phyloP scores from a whole-genome alignment of 2,329 filamentous ascomycete genomes.

The Huntiella bhutanensis region DNA sequence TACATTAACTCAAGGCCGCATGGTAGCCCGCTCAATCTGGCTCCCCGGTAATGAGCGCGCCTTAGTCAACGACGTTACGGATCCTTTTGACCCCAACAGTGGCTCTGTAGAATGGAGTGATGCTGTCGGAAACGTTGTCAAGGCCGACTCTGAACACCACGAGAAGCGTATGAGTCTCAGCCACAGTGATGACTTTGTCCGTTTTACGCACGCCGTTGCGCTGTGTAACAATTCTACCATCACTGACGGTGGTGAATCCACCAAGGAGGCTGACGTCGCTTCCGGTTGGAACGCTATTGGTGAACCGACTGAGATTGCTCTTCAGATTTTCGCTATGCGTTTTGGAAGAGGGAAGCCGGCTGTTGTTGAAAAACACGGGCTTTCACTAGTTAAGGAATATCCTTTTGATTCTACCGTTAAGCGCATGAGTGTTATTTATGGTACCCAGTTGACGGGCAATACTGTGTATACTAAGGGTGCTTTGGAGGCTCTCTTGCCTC shows the following conservation, averaged over 20 bases:
- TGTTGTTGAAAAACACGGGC: conserved; percentile 20
- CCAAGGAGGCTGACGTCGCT: conserved; percentile 7
- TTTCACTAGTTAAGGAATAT: conserved; percentile 40
- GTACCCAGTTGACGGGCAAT: conserved; percentile 18
- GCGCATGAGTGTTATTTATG: conserved; percentile 54
- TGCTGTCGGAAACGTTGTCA: conserved; percentile 14
- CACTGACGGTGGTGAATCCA: conserved; percentile 21
- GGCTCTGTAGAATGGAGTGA: conserved; percentile 30
- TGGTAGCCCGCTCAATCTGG: conserved; percentile 46
- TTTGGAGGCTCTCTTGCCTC: conserved; percentile 35
- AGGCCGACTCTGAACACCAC: conserved; percentile 2
- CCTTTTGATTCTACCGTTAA: conserved; percentile 59
- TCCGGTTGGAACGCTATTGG: conserved; percentile 39
- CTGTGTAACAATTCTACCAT: conserved; percentile 43
- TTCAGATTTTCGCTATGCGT: conserved; percentile 54
- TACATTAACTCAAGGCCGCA: conserved; percentile 45
- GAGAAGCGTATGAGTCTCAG: conserved; percentile 11
- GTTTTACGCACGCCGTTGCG: conserved; percentile 35
- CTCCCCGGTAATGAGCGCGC: conserved; percentile 34
- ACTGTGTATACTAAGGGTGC: conserved; percentile 40
- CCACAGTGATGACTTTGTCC: conserved; percentile 20
- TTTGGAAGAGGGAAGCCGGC: conserved; percentile 34
- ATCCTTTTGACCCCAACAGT: conserved; percentile 42
- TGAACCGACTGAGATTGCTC: conserved; percentile 54
- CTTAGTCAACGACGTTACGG: conserved; percentile 32